Evolutionary conservation across 768 basidiomycete species (phyloP), one percentile per base, ranked within the genome.

Genomic region (Naganishia vishniacii): DNA sequence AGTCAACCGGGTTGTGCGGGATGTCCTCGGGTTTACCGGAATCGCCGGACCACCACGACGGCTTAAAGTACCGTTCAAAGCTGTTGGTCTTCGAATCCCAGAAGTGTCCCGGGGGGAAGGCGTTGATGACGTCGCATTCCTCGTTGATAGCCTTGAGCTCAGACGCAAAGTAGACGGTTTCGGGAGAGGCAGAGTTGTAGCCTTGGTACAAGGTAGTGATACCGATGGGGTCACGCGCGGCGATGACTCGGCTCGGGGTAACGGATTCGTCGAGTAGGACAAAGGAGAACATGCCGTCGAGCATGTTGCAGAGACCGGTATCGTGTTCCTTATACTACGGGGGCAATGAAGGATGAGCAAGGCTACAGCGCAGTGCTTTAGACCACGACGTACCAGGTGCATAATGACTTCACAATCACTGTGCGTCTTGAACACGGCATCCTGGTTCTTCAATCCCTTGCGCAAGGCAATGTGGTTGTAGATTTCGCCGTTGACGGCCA

Each of bases 261-360:
- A 88, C 87, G 13, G 91, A 89, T 74, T 93, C 91, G 79, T 99
- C 95, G 64, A 98, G 82, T 47, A 98, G 84, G 67, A 97, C 88
- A 73, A 98, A 99, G 1, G 94, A 92, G 81, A 99, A 99, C 90
- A 99, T 94, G 68, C 95, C 95, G 74, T 99, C 95, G 65, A 99
- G 86, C 73, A 84, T 81, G 73, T 79, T 79, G 79, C 88, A 89
- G 28, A 94, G 80, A 3, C 83, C 83, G 69, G 84, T 89, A 61
- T 81, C 92, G 72, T 89, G 78, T 79, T 90, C 87, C 70, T 82
- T 81, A 80, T 95, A 97, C 94, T 97, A 26, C 3, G 1, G 45
- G n/a, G 61, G 42, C 4, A 56, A 18, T n/a, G 29, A 32, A 18
- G 32, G 25, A 20, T 1, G 25, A 28, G 31, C 46, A 34, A 42